Conservation (phyloP, 2,329 filamentous ascomycete genomes). For the Pseudonectria foliicola region DNA sequence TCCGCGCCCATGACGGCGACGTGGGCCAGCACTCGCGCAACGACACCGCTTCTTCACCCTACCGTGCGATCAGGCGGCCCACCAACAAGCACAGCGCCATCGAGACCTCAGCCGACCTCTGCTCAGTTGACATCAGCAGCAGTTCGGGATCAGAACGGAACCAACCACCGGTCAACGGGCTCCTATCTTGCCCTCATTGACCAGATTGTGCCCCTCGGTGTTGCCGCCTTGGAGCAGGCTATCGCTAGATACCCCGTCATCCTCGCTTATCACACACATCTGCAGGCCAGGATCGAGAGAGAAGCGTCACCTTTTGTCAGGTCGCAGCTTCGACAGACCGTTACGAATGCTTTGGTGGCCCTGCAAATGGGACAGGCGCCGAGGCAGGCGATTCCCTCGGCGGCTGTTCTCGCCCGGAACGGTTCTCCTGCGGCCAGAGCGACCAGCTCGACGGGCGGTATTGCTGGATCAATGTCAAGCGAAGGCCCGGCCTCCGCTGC, state of each 20-base stretch:
- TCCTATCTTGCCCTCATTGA: slow-evolving; percentile 48
- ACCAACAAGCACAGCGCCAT: slow-evolving; percentile 2
- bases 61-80: slow-evolving; percentile 7
- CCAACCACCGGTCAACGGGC: slow-evolving; percentile 26
- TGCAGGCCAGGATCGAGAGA: slow-evolving; percentile 45
- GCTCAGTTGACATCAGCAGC: slow-evolving; percentile 12
- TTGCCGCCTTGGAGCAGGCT: slow-evolving; percentile 37
- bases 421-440: not conserved
- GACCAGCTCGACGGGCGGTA: slow-evolving; percentile 1
- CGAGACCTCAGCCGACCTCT: slow-evolving; percentile 8
- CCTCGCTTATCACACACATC: slow-evolving; percentile 39
- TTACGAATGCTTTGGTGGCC: slow-evolving; percentile 38
- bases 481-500: not conserved
- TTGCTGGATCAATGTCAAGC: slow-evolving; percentile 2
- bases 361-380: slow-evolving; percentile 38
- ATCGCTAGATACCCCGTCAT: slow-evolving; percentile 42
- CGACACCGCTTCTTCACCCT: slow-evolving; percentile 7
- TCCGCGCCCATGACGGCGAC: slow-evolving; percentile 8
- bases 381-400: slow-evolving; percentile 14
- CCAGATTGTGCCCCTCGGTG: slow-evolving; percentile 43
- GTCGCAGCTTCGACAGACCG: slow-evolving; percentile 42
- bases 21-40: not conserved
- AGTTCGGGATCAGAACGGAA: slow-evolving; percentile 18
- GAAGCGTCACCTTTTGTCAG: slow-evolving; percentile 41
- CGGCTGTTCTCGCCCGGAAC: slow-evolving; percentile 1